These are phyloP conservation scores for Castanopsis chinensis DNA, from an alignment of 306 rosid species.

Conservation along the genomic window DNA sequence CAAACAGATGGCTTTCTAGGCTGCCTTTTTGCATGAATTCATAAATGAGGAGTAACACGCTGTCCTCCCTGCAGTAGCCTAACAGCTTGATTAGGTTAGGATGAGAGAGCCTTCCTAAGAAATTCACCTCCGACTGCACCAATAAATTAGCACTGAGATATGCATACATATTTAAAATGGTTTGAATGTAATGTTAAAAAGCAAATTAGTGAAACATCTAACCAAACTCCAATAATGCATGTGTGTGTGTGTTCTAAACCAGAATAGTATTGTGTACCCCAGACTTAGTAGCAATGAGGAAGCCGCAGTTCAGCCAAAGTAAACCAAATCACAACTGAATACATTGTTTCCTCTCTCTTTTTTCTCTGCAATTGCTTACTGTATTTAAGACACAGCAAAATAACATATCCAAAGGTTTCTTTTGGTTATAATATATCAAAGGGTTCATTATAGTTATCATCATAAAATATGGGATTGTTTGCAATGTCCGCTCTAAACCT, in stretches of 20 bases:
- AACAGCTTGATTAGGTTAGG: slow-evolving; percentile 85
- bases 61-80: slow-evolving; percentile 84
- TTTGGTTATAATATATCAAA: neutral
- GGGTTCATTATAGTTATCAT: no score
- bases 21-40: slow-evolving; percentile 96
- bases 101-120: slow-evolving; percentile 86
- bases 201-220: no score
- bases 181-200: neutral
- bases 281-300: no score
- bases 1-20: slow-evolving; percentile 85
- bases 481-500: no score
- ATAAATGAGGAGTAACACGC: slow-evolving; percentile 69
- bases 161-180: neutral
- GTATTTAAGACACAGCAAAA: neutral
- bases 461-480: no score
- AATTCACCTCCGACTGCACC: slow-evolving; percentile 82
- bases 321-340: neutral
- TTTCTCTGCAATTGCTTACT: neutral
- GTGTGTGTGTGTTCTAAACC: neutral
- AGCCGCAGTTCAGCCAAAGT: no score
- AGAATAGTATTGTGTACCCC: no score
- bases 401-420: neutral
- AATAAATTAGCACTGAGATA: slow-evolving; percentile 18
- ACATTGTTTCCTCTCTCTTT: neutral
- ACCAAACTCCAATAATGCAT: neutral